A percentile compares a stretch with the other conserved stretches of the same genome.
Evolutionary conservation across 768 basidiomycete species (phyloP).

Genomic region (Saitozyma sp.): DNA sequence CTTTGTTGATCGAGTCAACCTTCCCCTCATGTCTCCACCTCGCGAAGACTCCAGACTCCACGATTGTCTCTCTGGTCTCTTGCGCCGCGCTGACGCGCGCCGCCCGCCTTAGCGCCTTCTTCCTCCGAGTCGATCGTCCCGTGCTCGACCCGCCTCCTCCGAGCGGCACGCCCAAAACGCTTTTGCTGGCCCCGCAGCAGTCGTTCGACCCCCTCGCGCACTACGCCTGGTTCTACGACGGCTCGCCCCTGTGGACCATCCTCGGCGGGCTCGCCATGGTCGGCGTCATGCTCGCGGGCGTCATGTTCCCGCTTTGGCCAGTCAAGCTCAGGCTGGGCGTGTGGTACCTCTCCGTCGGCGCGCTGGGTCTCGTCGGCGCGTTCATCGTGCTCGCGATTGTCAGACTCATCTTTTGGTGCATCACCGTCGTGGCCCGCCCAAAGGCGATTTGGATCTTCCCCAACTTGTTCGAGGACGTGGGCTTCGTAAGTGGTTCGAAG

Average conservation of each 20-base stretch:
- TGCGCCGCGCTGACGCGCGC: no score
- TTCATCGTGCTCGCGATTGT: conserved; percentile 90
- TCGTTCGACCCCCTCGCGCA: conserved; percentile 75
- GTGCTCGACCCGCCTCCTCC: conserved; percentile 57
- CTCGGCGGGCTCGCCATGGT: conserved; percentile 90
- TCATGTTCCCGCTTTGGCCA: conserved; percentile 99
- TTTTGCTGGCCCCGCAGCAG: conserved; percentile 73
- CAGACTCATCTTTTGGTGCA: conserved; percentile 87
- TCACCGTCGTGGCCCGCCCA: conserved; percentile 78
- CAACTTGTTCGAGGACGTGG: conserved; percentile 94
- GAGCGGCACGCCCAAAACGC: conserved; percentile 62
- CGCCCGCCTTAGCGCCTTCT: conserved; percentile 64
- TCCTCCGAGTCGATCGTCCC: conserved; percentile 78
- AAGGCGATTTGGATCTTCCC: conserved; percentile 99
- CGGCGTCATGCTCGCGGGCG: conserved; percentile 85
- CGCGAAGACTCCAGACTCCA: no score
- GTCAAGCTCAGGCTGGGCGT: conserved; percentile 86
- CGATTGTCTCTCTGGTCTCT: no score
- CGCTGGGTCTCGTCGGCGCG: conserved; percentile 81
- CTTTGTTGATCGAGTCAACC: no score
- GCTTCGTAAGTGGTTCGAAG: conserved; percentile 76
- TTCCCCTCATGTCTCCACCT: no score
- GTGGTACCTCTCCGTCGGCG: conserved; percentile 87
- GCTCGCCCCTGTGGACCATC: conserved; percentile 89
- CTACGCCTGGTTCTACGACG: conserved; percentile 97